These are phyloP conservation scores for Penicillium polonicum DNA, from an alignment of 2,329 filamentous ascomycete genomes.

Conservation along the genomic window DNA sequence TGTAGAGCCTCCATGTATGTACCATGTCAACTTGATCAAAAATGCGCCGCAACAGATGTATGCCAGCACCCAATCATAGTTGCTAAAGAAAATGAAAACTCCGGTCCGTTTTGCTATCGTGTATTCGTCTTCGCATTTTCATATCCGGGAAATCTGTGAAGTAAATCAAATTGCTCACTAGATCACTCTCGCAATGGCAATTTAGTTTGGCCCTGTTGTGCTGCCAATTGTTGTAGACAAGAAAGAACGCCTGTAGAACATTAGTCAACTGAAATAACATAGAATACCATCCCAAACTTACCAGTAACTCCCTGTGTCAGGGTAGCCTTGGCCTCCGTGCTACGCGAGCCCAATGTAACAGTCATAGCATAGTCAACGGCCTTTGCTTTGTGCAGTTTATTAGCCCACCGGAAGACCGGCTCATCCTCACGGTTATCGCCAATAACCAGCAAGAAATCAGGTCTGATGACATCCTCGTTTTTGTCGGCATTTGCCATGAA, in stretches of 20 bases:
- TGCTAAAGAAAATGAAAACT: constrained; percentile 7
- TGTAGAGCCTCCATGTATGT: constrained; percentile 2
- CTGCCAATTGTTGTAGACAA: constrained; percentile 53
- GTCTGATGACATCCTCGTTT: constrained; percentile 38
- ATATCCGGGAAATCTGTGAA: background rate
- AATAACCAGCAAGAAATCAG: constrained; percentile 85
- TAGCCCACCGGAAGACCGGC: constrained; percentile 92
- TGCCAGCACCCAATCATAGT: constrained; percentile 1
- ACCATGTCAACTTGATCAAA: background rate
- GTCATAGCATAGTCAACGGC: constrained; percentile 71
- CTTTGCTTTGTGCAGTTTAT: constrained; percentile 63
- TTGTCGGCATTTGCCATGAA: constrained; percentile 58
- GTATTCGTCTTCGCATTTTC: constrained; percentile 13
- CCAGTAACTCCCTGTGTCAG: constrained; percentile 90
- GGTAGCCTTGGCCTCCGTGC: constrained; percentile 82
- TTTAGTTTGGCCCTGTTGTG: constrained; percentile 15
- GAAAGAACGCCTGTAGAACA: constrained; percentile 49
- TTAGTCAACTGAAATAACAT: constrained; percentile 15
- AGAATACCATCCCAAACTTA: constrained; percentile 45
- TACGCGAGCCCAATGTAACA: constrained; percentile 80
- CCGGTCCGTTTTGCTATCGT: constrained; percentile 12
- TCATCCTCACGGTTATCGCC: constrained; percentile 93
- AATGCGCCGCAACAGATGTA: background rate
- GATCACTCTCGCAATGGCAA: constrained; percentile 18
- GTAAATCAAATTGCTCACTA: background rate